Base-by-base conservation (phyloP, 768 basidiomycete species). In the Terana coerulea region DNA sequence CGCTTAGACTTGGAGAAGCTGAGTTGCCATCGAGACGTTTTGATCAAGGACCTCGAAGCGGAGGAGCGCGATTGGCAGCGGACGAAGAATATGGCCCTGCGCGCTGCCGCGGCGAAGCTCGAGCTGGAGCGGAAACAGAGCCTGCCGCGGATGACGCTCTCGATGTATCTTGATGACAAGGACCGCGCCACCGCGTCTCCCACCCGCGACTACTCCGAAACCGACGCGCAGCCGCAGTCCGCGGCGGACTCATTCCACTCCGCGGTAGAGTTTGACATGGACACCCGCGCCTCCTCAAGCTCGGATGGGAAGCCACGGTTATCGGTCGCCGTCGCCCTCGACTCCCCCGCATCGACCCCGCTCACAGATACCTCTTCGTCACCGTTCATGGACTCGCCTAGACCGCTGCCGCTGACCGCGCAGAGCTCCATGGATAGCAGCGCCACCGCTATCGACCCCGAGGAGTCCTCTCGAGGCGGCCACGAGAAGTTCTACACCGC, bases 1-100 rank as follows among this genome's bases (percentile, higher is more conserved):
- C 81, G 91, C 41, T 70, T 95, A 46, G 82, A 89, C n/a, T 70
- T 89, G 42, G 80, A 81, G 57, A 86, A 81, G 61, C 70, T 88
- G 28, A 67, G 71, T n/a, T 88, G 90, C 61, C 84, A 92, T 65
- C 85, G 85, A 17, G 79, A 81, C 42, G 79, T 95, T 10, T 77
- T 98, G 41, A 71, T 74, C 9, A 73, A 78, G 28, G 95, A 98
- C 65, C 75, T 95, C n/a, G 73, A 75, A 36, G 80, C 80, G 3
- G 91, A 91, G 62, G 75, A 77, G 47, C 74, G 75, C 29, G 79
- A 83, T 42, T 86, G 86, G 80, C 77, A 75, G 56, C 70, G 75
- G 45, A 80, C 83, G 22, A 86, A 85, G 58, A 75, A 76, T 37
- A 72, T 85, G n/a, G 91, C 91, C 24, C 67, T 93, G 53, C 80